Evolutionary conservation across 2,329 filamentous ascomycete genomes (phyloP), one percentile per base, ranked within the genome.

Genomic region (Ophiostoma fasciatum): DNA sequence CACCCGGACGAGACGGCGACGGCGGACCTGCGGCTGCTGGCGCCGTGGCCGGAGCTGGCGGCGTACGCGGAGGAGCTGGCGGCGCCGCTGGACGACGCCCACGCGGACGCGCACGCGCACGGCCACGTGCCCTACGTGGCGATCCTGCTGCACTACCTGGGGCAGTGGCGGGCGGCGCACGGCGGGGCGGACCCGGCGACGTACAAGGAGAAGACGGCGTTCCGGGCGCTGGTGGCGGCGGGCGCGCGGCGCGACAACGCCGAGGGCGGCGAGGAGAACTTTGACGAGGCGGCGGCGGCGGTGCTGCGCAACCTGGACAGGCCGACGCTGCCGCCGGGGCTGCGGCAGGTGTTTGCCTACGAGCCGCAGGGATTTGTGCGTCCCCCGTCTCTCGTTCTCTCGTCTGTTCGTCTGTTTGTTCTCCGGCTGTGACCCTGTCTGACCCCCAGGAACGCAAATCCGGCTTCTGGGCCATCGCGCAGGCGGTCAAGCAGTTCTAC

Each of bases 251-350:
- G 63, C 34, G 62, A 78, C 46, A 92, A 75, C 39, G 56, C 83
- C 1, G 85, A 93, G 54, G 87, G 85, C 31, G 82, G 81, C 38
- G 90, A 98, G 52, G 90, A 98, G 60, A 98, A 98, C 55, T 98
- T 85, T 51, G 84, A 94, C 42, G 90, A 98, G 57, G 92, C 90
- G 4, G 75, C 78, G 31, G 76, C 74, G 12, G 84, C 87, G 5
- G 85, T 96, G 1, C 65, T 96, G 49, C 93, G 93, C 56, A 82
- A 80, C n/a, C 63, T 98, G 22, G 76, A 78, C 29, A 61, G 66
- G 14, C 74, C 78, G 31, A 70, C 69, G 19, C 56, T 92, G 15
- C 75, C 79, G 28, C 71, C 71, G 30, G 71, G 75, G 3, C 68
- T 93, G 28, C 74, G 70, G 43, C 76, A 88, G 44, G 75, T 96